Base-by-base conservation (phyloP, 1,284 basidiomycete species). In the Cryptococcus jaspeensis region DNA sequence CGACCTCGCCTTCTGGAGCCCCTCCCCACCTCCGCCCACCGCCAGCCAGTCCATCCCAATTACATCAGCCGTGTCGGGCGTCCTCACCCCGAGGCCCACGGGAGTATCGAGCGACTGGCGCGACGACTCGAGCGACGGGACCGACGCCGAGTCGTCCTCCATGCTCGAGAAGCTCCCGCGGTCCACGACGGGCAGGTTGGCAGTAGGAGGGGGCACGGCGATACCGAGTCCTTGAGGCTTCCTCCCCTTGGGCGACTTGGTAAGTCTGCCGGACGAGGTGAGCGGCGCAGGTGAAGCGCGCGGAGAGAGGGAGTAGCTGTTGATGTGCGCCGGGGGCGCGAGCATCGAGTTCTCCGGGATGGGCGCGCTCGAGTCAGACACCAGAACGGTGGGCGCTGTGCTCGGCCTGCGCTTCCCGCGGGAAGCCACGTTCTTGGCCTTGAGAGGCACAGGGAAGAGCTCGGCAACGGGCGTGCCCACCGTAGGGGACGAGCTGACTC, bases 41-140 rank as follows among this genome's bases (percentile, higher is more conserved):
- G 23, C 18, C 18, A 18, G 15, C 41, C 16, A n/a, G 16, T 41
- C 13, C 39, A 41, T 41, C 7, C 39, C 20, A 15, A 41, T n/a
- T 9, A 12, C 8, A 16, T 32, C 36, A 7, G n/a, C n/a, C n/a
- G n/a, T n/a, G n/a, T 43, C 44, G 15, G 55, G 51, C 25, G 60
- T 55, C 47, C 44, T 59, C 13, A 52, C 38, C 35, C 36, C 39
- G n/a, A 47, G 18, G 20, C 41, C 35, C n/a, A 36, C 42, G 6
- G 32, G 37, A n/a, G 50, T 50, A 13, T 63, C 55, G n/a, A 63
- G 41, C 12, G 58, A 60, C 16, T 46, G 37, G 9, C 53, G 46
- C 1, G 62, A 64, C n/a, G 56, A 56, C 37, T 56, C 53, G n/a
- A 60, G 50, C 2, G 53, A 56, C 11, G 62, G 59, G 23, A 55